phyloP scores from a whole-genome alignment of 2,329 filamentous ascomycete genomes.

The Neonectria neomacrospora region DNA sequence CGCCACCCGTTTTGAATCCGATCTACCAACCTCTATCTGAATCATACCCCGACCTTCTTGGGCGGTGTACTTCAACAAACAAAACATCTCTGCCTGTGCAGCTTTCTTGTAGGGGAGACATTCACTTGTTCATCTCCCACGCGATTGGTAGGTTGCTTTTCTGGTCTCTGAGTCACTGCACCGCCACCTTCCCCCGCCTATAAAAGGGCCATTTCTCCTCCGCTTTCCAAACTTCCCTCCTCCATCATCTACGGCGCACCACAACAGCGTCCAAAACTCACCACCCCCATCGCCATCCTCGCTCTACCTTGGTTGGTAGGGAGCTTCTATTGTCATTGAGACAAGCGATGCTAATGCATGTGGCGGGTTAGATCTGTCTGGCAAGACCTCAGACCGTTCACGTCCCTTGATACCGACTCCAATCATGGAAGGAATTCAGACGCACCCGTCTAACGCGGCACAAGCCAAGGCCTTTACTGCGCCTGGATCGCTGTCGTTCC shows the following conservation, averaged over 20 bases:
- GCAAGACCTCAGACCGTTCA: conserved; percentile 36
- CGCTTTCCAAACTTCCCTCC: conserved; percentile 34
- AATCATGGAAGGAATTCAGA: conserved; percentile 89
- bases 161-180: conserved; percentile 41
- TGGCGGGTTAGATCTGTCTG: conserved; percentile 50
- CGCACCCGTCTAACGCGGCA: conserved; percentile 88
- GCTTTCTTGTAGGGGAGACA: conserved; percentile 81
- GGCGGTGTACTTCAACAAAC: conserved; percentile 35
- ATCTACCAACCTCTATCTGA: conserved; percentile 21
- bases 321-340: conserved; percentile 21
- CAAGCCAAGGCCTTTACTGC: conserved; percentile 97
- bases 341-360: conserved; percentile 41
- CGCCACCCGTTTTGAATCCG: conserved; percentile 11
- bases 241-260: conserved; percentile 36
- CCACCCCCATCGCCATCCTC: conserved; percentile 23
- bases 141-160: conserved; percentile 68
- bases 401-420: conserved; percentile 40
- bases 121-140: conserved; percentile 97
- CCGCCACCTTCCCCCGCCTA: conserved; percentile 37
- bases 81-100: conserved; percentile 47
- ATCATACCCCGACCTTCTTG: conserved; percentile 36
- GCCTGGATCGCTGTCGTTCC: conserved; percentile 91
- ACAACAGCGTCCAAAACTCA: conserved; percentile 10
- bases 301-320: conserved; percentile 39
- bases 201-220: conserved; percentile 43